phyloP scores from a whole-genome alignment of 257 asterid genomes.

The Ilex aquifolium region DNA sequence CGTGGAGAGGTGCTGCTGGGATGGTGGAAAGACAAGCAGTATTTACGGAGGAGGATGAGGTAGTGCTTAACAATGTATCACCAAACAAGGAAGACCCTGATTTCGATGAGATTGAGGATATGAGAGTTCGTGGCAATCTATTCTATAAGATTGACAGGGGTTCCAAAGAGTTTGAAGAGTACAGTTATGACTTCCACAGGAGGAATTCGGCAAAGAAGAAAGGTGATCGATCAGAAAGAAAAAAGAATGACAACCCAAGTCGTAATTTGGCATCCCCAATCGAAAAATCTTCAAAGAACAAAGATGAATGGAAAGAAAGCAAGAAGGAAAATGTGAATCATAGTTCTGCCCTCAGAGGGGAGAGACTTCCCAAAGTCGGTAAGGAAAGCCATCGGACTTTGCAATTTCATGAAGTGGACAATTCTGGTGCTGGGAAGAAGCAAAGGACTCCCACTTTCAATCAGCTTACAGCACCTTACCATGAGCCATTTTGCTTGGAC shows the following conservation, averaged over 20 bases:
- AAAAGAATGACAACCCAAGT: conserved; percentile 21
- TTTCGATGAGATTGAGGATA: conserved; percentile 67
- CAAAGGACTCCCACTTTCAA: conserved; percentile 63
- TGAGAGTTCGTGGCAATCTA: conserved; percentile 68
- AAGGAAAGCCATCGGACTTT: conserved; percentile 12
- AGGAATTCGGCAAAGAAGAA: conserved; percentile 40
- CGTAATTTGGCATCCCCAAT: conserved; percentile 1
- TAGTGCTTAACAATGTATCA: conserved; percentile 12
- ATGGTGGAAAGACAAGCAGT: conserved; percentile 10
- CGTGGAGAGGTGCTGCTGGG: conserved; percentile 40
- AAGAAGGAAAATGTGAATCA: conserved; percentile 17
- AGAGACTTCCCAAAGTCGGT: neutral
- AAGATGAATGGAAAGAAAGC: conserved; percentile 19
- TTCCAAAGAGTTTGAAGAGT: conserved; percentile 76
- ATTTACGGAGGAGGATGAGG: conserved; percentile 14
- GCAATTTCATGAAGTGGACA: conserved; percentile 25
- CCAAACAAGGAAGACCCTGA: conserved; percentile 28
- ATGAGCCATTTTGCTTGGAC: conserved; percentile 83
- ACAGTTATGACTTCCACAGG: conserved; percentile 58
- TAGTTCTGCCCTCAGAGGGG: conserved; percentile 5
- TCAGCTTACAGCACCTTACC: conserved; percentile 76
- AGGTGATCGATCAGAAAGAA: conserved; percentile 19
- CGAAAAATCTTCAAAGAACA: conserved; percentile 22
- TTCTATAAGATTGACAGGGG: conserved; percentile 75
- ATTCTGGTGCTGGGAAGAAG: conserved; percentile 24